Base-by-base conservation (phyloP, 306 rosid species). In the Sophora flavescens region DNA sequence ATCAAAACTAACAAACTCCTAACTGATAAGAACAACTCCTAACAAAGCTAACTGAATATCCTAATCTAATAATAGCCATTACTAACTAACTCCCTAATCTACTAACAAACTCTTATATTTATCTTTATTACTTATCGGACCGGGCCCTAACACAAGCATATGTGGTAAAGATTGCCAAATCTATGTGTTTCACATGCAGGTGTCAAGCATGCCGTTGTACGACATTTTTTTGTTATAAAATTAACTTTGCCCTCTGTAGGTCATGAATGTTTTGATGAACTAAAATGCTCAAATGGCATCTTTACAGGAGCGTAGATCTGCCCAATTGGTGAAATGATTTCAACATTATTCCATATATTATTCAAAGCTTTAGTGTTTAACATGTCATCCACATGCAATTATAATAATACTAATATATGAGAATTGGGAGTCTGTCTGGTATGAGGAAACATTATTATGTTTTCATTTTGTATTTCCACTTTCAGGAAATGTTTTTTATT, bases 221-320 rank as follows among this genome's bases (percentile, higher is more conserved):
- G 70, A 36, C 44, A 30, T 32, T 44, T 28, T 47, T 9, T 17
- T 48, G 39, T 6, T 45, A 9, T 33, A 8, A 28, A 26, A 60
- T 3, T 53, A 14, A 70, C 2, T 30, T 45, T 67, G 42, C 39
- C 73, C 36, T 53, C 7, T 5, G 8, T 41, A 22, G 13, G 39
- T 17, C 68, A 47, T 59, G 38, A 36, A 32, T 67, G 12, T 54
- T 76, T 76, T 45, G 45, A 53, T 60, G n/a, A 51, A 77, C 10
- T 22, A 50, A 54, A 65, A 26, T 65, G 22, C 18, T 8, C 18
- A 26, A 41, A 72, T 57, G 54, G 32, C 66, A 65, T 41, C 39
- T 56, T 77, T 26, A 58, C 53, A 15, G 39, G 18, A 44, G 39
- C 26, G 6, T 33, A 12, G 62, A 50, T 51, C 59, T 7, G 13